These are phyloP conservation scores for Glebionis coronaria DNA, from an alignment of 129 eudicot genomes.

Conservation along the genomic window DNA sequence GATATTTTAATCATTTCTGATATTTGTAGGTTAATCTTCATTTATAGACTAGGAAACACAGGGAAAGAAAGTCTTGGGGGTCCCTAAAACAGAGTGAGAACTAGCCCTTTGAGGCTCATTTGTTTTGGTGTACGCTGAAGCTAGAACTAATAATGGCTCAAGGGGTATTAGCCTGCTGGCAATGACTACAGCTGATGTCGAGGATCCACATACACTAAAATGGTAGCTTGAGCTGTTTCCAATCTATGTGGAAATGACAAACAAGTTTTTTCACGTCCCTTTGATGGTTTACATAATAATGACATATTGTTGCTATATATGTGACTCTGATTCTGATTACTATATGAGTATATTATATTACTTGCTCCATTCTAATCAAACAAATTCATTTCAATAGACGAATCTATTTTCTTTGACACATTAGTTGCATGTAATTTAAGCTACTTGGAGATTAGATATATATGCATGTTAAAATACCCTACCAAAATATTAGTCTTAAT, in stretches of 20 bases:
- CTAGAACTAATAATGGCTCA: conserved; percentile 92
- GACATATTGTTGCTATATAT: neutral
- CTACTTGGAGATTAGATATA: neutral
- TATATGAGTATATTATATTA: neutral
- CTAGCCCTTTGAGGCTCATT: too few species aligned
- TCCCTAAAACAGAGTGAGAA: too few species aligned
- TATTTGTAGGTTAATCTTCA: too few species aligned
- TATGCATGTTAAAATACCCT: neutral
- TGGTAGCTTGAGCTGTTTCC: conserved; percentile 99
- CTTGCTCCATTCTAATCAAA: neutral
- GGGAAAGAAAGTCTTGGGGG: too few species aligned
- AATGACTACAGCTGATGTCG: conserved; percentile 91
- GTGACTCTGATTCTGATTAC: conserved; percentile 4
- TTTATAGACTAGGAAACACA: too few species aligned
- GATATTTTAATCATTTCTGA: too few species aligned
- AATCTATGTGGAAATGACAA: conserved; percentile 97
- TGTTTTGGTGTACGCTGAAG: conserved; percentile 51
- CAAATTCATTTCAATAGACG: neutral
- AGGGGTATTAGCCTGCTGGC: conserved; percentile 93
- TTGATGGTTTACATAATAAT: neutral
- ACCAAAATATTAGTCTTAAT: neutral
- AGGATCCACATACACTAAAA: conserved; percentile 95
- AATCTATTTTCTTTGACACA: neutral
- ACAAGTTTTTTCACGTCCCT: neutral
- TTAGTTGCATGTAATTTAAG: neutral